Percentiles rank a stretch among this genome's conserved stretches.
Evolutionary conservation across 2,329 filamentous ascomycete species (phyloP).

Genomic region (Chaetomium globosum): DNA sequence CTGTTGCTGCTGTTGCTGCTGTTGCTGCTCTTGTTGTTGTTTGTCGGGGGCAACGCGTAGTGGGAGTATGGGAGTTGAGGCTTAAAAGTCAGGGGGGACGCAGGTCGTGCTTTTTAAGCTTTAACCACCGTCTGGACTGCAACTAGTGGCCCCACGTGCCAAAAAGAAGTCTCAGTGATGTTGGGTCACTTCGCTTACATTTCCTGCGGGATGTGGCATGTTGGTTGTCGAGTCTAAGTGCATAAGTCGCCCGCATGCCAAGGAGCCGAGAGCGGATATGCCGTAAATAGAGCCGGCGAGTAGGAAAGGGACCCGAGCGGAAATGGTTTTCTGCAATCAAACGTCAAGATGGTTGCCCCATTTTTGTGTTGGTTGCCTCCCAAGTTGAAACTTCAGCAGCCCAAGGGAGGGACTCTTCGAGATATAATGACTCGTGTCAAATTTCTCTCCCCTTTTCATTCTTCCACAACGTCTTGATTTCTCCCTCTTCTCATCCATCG

Average conservation of each 20-base stretch:
- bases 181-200: neutral
- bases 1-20: too few species aligned
- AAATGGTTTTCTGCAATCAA: neutral
- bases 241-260: neutral
- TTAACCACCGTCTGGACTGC: neutral
- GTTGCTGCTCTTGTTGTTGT: too few species aligned
- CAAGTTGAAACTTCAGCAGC: neutral
- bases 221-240: too few species aligned
- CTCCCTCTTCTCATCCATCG: neutral
- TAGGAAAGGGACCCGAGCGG: neutral
- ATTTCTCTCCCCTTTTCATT: neutral
- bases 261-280: neutral
- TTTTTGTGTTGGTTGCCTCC: neutral
- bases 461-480: neutral
- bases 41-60: neutral
- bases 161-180: neutral
- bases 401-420: too few species aligned
- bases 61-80: too few species aligned
- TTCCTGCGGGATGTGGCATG: neutral
- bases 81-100: neutral
- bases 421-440: neutral
- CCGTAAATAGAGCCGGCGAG: neutral
- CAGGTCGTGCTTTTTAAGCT: neutral
- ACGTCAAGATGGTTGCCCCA: neutral
- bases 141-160: neutral